Evolutionary conservation across 352 stramenopile species (phyloP).

Genomic region (Phytopythium mirpurense): DNA sequence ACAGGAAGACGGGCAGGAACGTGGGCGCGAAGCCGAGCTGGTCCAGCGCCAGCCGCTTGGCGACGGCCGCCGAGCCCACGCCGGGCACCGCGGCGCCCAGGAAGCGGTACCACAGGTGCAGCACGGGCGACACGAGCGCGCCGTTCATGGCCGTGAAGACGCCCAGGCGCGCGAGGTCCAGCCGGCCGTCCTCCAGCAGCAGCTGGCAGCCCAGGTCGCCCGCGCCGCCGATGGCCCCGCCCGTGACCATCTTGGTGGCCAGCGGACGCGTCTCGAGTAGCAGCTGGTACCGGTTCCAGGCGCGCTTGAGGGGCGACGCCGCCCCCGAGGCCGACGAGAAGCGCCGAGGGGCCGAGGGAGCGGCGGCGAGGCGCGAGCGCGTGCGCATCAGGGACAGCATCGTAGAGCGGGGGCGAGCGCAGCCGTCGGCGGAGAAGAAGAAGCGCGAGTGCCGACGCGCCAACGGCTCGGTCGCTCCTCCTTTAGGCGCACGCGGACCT

Average conservation of each 20-base stretch:
- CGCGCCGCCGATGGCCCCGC: slow-evolving; percentile 45
- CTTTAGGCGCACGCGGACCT: too few relatives aligned
- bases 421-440: neutral
- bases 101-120: slow-evolving; percentile 79
- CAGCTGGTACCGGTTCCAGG: slow-evolving; percentile 48
- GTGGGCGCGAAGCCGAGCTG: slow-evolving; percentile 71
- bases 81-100: slow-evolving; percentile 36
- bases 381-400: slow-evolving; percentile 30
- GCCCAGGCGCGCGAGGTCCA: slow-evolving; percentile 45
- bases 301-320: slow-evolving; percentile 15
- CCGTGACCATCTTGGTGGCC: slow-evolving; percentile 63
- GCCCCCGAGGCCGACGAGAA: neutral
- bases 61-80: slow-evolving; percentile 25
- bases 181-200: slow-evolving; percentile 27
- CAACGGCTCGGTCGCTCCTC: too few relatives aligned
- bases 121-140: slow-evolving; percentile 56
- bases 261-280: slow-evolving; percentile 56
- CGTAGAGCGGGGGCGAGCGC: neutral
- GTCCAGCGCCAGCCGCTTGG: slow-evolving; percentile 67
- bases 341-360: neutral
- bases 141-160: slow-evolving; percentile 73
- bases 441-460: neutral
- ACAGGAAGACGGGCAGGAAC: slow-evolving; percentile 76
- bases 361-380: neutral
- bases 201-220: slow-evolving; percentile 73